These are phyloP conservation scores for Rhododendron vialii DNA, from an alignment of 148 eudicot species.

Conservation along the genomic window DNA sequence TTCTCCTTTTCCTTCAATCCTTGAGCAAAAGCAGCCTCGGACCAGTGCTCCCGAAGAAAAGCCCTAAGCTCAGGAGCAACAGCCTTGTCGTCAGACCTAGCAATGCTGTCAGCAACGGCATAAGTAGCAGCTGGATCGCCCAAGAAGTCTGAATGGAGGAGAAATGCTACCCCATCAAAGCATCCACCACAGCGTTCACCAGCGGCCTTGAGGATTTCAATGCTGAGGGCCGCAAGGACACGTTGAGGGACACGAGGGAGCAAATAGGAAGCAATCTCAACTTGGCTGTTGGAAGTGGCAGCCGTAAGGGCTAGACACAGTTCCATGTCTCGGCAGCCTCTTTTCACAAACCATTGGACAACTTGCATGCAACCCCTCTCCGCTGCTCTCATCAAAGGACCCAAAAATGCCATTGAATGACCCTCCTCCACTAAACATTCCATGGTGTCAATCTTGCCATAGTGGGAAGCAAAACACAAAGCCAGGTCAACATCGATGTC, in stretches of 20 bases:
- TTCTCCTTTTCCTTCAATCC: slow-evolving; percentile 55
- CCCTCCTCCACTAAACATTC: slow-evolving; percentile 98
- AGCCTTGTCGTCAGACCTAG: slow-evolving; percentile 60
- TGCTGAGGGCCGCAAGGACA: slow-evolving; percentile 83
- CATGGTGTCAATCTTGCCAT: slow-evolving; percentile 83
- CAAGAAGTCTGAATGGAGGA: slow-evolving; percentile 73
- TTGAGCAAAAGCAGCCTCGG: slow-evolving; percentile 57
- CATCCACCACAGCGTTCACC: slow-evolving; percentile 90
- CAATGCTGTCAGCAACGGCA: slow-evolving; percentile 80
- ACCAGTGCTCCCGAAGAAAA: slow-evolving; percentile 74
- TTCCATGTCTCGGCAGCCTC: slow-evolving; percentile 98
- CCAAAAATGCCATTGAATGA: slow-evolving; percentile 82
- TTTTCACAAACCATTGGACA: slow-evolving; percentile 84
- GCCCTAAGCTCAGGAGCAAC: slow-evolving; percentile 67
- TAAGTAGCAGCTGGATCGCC: slow-evolving; percentile 80
- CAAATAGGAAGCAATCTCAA: slow-evolving; percentile 74
- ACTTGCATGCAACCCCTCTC: slow-evolving; percentile 88
- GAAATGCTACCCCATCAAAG: slow-evolving; percentile 84
- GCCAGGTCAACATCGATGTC: slow-evolving; percentile 97
- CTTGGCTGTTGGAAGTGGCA: slow-evolving; percentile 89
- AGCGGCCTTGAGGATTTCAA: slow-evolving; percentile 93
- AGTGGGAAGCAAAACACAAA: slow-evolving; percentile 92
- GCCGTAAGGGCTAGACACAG: slow-evolving; percentile 96
- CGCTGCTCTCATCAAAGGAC: slow-evolving; percentile 94
- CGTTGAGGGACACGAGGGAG: slow-evolving; percentile 92